Conservation (phyloP, 2,329 filamentous ascomycete species). For the Ustulina deusta region DNA sequence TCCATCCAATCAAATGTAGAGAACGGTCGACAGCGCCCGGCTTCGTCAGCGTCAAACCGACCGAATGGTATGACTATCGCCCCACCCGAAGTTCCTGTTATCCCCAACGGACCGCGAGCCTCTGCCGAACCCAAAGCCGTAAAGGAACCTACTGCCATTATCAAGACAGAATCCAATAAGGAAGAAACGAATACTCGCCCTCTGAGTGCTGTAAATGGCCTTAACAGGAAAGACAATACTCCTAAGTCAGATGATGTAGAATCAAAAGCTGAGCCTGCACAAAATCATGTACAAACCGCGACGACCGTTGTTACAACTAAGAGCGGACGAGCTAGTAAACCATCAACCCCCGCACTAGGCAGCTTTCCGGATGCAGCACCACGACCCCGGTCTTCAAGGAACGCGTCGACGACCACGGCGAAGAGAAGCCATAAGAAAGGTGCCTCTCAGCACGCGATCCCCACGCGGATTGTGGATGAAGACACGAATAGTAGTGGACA, state of each 20-base stretch:
- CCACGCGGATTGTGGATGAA: conserved; percentile 57
- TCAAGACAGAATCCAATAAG: conserved; percentile 55
- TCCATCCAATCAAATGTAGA: conserved; percentile 73
- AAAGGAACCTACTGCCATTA: conserved; percentile 59
- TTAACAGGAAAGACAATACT: conserved; percentile 58
- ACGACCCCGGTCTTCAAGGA: conserved; percentile 66
- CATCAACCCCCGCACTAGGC: conserved; percentile 71
- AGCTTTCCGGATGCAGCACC: conserved; percentile 67
- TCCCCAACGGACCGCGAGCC: conserved; percentile 50
- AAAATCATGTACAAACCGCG: conserved; percentile 52
- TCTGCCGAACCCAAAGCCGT: conserved; percentile 63
- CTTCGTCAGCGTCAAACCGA: conserved; percentile 72
- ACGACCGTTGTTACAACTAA: conserved; percentile 66
- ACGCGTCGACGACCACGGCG: conserved; percentile 48
- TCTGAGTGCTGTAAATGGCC: conserved; percentile 46
- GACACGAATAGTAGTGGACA: conserved; percentile 58
- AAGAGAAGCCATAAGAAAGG: conserved; percentile 73
- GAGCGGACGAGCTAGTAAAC: conserved; percentile 74
- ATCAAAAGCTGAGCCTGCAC: conserved; percentile 56
- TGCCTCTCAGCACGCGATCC: conserved; percentile 52
- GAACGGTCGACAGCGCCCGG: conserved; percentile 64
- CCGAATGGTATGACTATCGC: conserved; percentile 63
- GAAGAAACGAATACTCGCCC: conserved; percentile 49
- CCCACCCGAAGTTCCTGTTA: conserved; percentile 53
- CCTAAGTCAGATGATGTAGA: conserved; percentile 62